Evolutionary conservation across 495 filamentous ascomycete species (phyloP).

Genomic region (Penicillium mononematosum): DNA sequence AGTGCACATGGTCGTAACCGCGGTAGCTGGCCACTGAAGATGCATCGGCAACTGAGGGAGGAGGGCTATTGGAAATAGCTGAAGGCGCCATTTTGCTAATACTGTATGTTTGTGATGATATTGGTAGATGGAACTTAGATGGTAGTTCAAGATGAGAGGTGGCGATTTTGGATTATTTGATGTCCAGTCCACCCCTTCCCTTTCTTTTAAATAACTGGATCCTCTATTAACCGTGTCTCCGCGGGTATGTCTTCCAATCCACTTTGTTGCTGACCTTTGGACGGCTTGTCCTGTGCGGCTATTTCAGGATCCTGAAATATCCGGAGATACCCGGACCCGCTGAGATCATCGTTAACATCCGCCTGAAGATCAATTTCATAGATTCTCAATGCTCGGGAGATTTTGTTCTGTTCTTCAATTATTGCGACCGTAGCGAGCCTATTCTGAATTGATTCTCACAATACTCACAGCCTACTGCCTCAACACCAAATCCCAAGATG

Average conservation of each 20-base stretch:
- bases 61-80: slow-evolving; percentile 58
- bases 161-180: slow-evolving; percentile 7
- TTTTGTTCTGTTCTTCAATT: neutral
- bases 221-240: slow-evolving; percentile 16
- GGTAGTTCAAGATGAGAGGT: slow-evolving; percentile 3
- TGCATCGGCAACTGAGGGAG: slow-evolving; percentile 29
- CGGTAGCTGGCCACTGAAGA: slow-evolving; percentile 56
- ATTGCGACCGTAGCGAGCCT: neutral
- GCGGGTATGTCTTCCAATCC: slow-evolving; percentile 8
- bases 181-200: neutral
- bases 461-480: neutral
- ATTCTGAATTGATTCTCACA: neutral
- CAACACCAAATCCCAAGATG: slow-evolving; percentile 16
- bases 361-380: neutral
- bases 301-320: slow-evolving; percentile 17
- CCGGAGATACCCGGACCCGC: slow-evolving; percentile 26
- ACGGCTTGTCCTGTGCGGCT: slow-evolving; percentile 4
- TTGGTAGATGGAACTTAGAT: neutral
- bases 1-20: slow-evolving; percentile 86
- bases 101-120: neutral
- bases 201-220: slow-evolving; percentile 1
- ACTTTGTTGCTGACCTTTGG: neutral
- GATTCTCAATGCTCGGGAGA: neutral
- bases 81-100: slow-evolving; percentile 65
- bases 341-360: slow-evolving; percentile 9